phyloP scores from a whole-genome alignment of 2,329 filamentous ascomycete species.

The Penicillium sp. region DNA sequence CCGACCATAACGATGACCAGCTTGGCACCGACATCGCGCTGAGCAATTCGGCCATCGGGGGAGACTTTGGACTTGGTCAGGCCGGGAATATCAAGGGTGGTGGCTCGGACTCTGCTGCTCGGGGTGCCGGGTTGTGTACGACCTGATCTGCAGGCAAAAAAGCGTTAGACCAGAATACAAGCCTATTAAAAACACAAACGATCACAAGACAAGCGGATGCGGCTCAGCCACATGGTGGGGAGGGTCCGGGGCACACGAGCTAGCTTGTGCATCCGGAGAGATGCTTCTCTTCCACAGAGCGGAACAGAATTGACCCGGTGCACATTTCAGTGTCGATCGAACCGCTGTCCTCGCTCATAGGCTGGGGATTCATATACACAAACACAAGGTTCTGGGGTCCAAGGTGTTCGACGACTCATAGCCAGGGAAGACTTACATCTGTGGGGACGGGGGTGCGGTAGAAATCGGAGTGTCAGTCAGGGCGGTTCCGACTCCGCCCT shows the following conservation, averaged over 20 bases:
- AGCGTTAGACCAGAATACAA: constrained; percentile 1
- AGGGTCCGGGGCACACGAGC: constrained; percentile 2
- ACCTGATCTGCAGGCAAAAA: constrained; percentile 20
- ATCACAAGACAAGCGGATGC: constrained; percentile 5
- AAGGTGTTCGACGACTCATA: constrained; percentile 17
- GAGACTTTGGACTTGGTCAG: constrained; percentile 95
- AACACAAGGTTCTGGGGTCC: constrained; percentile 5
- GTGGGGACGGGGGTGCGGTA: constrained; percentile 62
- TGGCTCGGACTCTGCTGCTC: constrained; percentile 69
- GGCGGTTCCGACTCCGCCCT: constrained; percentile 53
- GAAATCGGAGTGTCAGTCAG: constrained; percentile 64
- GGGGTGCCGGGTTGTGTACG: constrained; percentile 59
- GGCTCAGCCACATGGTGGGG: constrained; percentile 2
- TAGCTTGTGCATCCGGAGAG: background rate
- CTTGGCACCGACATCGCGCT: constrained; percentile 93
- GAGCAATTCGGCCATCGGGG: constrained; percentile 89
- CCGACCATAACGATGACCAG: constrained; percentile 98
- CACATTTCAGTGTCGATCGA: constrained; percentile 6
- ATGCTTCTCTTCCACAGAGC: background rate
- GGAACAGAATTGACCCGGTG: constrained; percentile 9
- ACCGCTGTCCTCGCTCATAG: constrained; percentile 8
- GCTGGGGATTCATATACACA: constrained; percentile 1
- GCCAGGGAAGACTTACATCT: constrained; percentile 52
- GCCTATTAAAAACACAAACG: background rate
- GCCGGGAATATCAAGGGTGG: constrained; percentile 93